Base-by-base conservation (phyloP, 1,284 basidiomycete species). In the Trametes sp. region DNA sequence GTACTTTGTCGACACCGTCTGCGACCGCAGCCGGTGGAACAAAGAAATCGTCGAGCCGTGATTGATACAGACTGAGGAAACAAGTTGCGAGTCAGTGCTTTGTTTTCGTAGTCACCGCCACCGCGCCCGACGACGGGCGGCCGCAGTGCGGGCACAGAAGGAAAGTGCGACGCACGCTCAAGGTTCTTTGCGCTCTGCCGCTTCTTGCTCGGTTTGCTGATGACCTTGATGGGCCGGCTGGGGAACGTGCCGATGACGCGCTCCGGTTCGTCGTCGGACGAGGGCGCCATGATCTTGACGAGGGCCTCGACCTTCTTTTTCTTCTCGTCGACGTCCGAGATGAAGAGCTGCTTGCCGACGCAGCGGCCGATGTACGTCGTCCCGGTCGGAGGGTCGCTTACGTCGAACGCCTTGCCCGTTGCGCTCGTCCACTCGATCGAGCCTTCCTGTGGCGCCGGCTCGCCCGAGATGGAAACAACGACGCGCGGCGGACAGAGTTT, bases 151-250 rank as follows among this genome's bases (percentile, higher is more conserved):
- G 29, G 29, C 14, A 45, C 41, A 33, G 8, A 23, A 28, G 7
- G 19, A 29, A 29, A 14, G 5, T 62, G 52, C 29, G 46, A 87
- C 94, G 82, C 75, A 95, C 95, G 81, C 75, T 98, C 96, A 5
- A 95, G 85, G 69, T 96, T 95, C 82, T 96, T 95, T 64, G 91
- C 92, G 74, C 89, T 95, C 75, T 96, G 94, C 70, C 95, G 86
- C 84, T 98, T 98, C 84, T 98, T 98, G 82, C 92, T 94, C 3
- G 95, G 95, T 76, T 97, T 97, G 77, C 92, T 94, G 78, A 98
- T 98, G 70, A 98, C 94, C 78, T 97, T 97, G 84, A 98, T 98
- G 35, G 96, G 91, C 54, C 92, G 89, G 70, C 92, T 94, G 57
- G 93, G 88, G 81, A 97, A 96, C 28, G 88, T 84, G 48, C 94